phyloP scores from a whole-genome alignment of 2,329 filamentous ascomycete genomes.

The Escovopsis sp. region DNA sequence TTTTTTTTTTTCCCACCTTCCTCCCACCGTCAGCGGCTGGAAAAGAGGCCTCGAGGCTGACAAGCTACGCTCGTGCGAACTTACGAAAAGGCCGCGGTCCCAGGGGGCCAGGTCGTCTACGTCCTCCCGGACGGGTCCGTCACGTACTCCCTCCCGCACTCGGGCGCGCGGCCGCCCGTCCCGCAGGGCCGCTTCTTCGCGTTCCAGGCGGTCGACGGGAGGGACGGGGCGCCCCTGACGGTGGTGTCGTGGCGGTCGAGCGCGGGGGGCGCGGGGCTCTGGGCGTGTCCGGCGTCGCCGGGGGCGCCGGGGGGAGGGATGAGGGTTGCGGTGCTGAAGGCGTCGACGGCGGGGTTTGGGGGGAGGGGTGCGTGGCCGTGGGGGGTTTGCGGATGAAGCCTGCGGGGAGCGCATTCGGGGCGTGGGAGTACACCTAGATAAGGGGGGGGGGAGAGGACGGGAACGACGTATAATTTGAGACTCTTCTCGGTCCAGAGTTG shows the following conservation, averaged over 20 bases:
- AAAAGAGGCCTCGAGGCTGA: fast-evolving
- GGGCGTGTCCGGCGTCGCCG: slow-evolving; percentile 12
- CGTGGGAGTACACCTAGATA: slow-evolving; percentile 25
- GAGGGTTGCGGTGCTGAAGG: slow-evolving; percentile 13
- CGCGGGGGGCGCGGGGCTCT: slow-evolving; percentile 11
- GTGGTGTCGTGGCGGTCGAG: slow-evolving; percentile 13
- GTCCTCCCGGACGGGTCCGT: slow-evolving; percentile 38
- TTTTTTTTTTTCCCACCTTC: too few relatives aligned
- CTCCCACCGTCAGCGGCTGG: too few relatives aligned
- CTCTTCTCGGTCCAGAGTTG: too few relatives aligned
- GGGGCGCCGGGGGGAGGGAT: background rate
- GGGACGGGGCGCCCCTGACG: slow-evolving; percentile 7
- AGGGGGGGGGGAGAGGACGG: too few relatives aligned
- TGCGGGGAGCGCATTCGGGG: slow-evolving; percentile 15
- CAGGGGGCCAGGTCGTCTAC: slow-evolving; percentile 49
- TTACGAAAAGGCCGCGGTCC: slow-evolving; percentile 32
- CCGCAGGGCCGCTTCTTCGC: slow-evolving; percentile 35
- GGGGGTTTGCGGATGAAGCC: slow-evolving; percentile 18
- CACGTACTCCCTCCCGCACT: slow-evolving; percentile 42
- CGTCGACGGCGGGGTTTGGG: slow-evolving; percentile 11
- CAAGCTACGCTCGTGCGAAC: background rate
- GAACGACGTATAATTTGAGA: too few relatives aligned
- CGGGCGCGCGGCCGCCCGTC: slow-evolving; percentile 33
- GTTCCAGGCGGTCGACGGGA: slow-evolving; percentile 13
- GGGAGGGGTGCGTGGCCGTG: slow-evolving; percentile 17